phyloP scores from a whole-genome alignment of 1,139 yeast genomes.

The Kodamaea fungicola region DNA sequence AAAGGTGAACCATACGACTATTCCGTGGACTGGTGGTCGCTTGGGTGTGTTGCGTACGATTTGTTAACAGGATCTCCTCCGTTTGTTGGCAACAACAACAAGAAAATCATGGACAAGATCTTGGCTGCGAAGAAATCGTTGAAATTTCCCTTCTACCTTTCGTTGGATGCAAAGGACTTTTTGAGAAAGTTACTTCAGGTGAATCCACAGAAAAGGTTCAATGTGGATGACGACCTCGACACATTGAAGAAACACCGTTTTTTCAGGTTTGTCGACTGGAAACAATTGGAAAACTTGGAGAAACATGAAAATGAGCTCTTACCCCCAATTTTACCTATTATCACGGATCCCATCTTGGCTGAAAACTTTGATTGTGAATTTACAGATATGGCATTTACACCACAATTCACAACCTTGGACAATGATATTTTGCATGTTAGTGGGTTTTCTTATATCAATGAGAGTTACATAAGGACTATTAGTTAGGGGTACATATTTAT shows the following conservation, averaged over 20 bases:
- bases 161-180: slow-evolving; percentile 82
- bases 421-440: slow-evolving; percentile 38
- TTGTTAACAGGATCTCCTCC: slow-evolving; percentile 92
- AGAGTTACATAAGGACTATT: slow-evolving; percentile 24
- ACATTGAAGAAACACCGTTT: slow-evolving; percentile 67
- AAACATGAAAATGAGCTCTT: slow-evolving; percentile 15
- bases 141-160: slow-evolving; percentile 75
- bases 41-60: slow-evolving; percentile 87
- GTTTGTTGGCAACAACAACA: slow-evolving; percentile 84
- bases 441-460: slow-evolving; percentile 44
- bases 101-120: slow-evolving; percentile 77
- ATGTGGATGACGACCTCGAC: slow-evolving; percentile 55
- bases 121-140: slow-evolving; percentile 60
- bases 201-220: slow-evolving; percentile 71
- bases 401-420: slow-evolving; percentile 21
- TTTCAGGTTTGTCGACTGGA: slow-evolving; percentile 79
- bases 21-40: slow-evolving; percentile 95
- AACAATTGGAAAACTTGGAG: slow-evolving; percentile 46
- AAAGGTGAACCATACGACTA: slow-evolving; percentile 83
- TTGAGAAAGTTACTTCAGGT: slow-evolving; percentile 69
- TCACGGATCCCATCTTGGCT: slow-evolving; percentile 82
- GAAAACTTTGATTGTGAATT: slow-evolving; percentile 90
- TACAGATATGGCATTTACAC: slow-evolving; percentile 65
- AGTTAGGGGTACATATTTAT: neutral
- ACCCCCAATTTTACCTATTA: slow-evolving; percentile 86